Evolutionary conservation across 169 alveolate species (phyloP), one percentile per base, ranked within the genome.

Genomic region (Plasmodium reichenowi): DNA sequence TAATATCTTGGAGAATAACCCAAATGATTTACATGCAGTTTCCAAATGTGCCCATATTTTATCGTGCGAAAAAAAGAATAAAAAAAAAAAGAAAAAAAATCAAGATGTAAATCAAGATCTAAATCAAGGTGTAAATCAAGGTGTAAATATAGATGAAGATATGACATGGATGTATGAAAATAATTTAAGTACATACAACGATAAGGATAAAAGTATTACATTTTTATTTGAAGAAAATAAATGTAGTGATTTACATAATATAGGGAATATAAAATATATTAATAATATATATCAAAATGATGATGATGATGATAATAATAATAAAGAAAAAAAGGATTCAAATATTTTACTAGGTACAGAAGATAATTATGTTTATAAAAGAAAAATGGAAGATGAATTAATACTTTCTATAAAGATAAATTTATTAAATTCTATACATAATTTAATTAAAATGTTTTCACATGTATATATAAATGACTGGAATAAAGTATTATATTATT

Each of bases 391-490:
- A 9, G 88, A 86, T 20, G 92, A 86, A 73, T 6, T 86, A 62
- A 48, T 75, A 13, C 24, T 72, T 15, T 72, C 60, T 15, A 86
- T 86, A 43, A 48, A 87, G 71, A 64, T 47, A 26, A 86, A 70
- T 43, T 10, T 72, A 13, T 72, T 86, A 56, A 72, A 87, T 72
- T 71, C 63, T 72, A 74, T 72, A n/a, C 88, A 86, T 60, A 10
- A 59, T 0, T 71, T 86, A 12, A 86, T 86, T 2, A 70, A 86
- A 60, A 86, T 72, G 63, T 86, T 86, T 60, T 86, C 92, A 17
- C 80, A 86, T 38, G 72, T 86, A 22, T 86, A 86, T 38, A 86
- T 72, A 86, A 86, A 86, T 48, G 50, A 86, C 54, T 86, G 88
- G 92, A 71, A 86, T 38, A 86, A 62, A 60, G 59, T 86, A 12